Evolutionary conservation across 2,329 filamentous ascomycete species (phyloP), one percentile per base, ranked within the genome.

Genomic region (Cercospora sesami): DNA sequence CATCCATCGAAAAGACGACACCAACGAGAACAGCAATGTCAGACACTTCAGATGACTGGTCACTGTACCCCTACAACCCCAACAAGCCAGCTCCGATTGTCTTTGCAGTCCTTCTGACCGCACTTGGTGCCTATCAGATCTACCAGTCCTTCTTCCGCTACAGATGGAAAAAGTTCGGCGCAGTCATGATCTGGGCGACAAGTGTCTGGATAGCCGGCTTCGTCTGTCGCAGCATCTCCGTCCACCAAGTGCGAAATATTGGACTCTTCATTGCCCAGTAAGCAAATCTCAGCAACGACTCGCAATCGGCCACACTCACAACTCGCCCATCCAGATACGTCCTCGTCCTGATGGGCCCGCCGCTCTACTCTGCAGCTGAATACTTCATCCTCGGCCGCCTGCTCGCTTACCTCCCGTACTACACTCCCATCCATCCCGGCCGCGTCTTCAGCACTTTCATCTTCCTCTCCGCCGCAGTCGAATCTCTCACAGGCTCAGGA

Each of bases 341-440:
- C 0, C 75, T 82, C 6, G 77, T 81, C 39, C 75, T 81, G 14
- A 75, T 82, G 66, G 73, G 86, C 2, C 88, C 89, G 0, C 79
- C 90, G 4, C 84, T 89, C 48, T 81, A 72, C 60, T 86, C 87
- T 63, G 81, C 87, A 3, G 83, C 86, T 65, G 88, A 89, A 73
- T 90, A 89, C 76, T 84, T 87, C 72, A 83, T 89, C 65, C 83
- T 90, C 26, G 85, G 85, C 2, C 83, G 87, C 4, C 81, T 88
- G 12, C 80, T 90, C 21, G 86, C 86, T 75, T 90, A 90, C 76
- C 81, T 87, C 2, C 87, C 87, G 0, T 86, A 88, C 73, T 81
- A 86, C 66, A 82, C 87, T 0, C 87, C 86, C 0, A 81, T 87
- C 36, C 85, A 87, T 70, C 86, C 86, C 0, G 85, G 85, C 3